A percentile compares a stretch with the other conserved stretches of the same genome.
phyloP scores from a whole-genome alignment of 768 basidiomycete genomes.

The Xerocomellus dryophilus region DNA sequence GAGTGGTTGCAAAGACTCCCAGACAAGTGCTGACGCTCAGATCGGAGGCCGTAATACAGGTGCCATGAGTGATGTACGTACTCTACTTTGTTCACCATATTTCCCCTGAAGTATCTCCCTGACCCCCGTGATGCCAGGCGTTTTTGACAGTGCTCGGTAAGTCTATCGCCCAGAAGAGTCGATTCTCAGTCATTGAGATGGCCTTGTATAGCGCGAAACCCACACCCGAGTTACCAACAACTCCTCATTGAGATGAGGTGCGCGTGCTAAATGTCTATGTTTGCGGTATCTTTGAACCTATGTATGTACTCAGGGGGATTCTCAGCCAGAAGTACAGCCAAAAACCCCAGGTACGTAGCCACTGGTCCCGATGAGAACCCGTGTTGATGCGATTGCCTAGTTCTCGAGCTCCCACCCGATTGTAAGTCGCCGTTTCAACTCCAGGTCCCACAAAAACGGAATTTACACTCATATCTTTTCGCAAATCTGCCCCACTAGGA shows the following conservation, averaged over 20 bases:
- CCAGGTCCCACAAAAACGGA: neutral
- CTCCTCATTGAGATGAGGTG: slow-evolving; percentile 47
- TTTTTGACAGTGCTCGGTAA: slow-evolving; percentile 57
- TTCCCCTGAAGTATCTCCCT: neutral
- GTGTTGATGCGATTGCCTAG: slow-evolving; percentile 19
- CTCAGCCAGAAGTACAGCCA: slow-evolving; percentile 49
- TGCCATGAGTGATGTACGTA: slow-evolving; percentile 74
- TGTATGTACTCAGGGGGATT: slow-evolving; percentile 31
- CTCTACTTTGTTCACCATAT: neutral
- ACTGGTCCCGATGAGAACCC: neutral
- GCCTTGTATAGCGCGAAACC: slow-evolving; percentile 37
- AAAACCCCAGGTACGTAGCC: slow-evolving; percentile 47
- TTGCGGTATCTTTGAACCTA: neutral
- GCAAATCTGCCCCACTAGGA: slow-evolving; percentile 17
- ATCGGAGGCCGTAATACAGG: slow-evolving; percentile 68
- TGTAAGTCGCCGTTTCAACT: slow-evolving; percentile 28
- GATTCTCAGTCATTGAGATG: neutral
- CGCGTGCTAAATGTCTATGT: neutral
- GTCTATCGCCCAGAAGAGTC: slow-evolving; percentile 7
- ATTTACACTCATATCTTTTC: neutral
- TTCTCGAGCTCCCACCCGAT: slow-evolving; percentile 45
- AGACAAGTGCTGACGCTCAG: slow-evolving; percentile 76
- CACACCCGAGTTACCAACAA: slow-evolving; percentile 51
- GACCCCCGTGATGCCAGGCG: slow-evolving; percentile 34
- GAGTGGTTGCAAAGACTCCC: slow-evolving; percentile 78